A percentile compares a stretch with the other conserved stretches of the same genome.
Conservation (phyloP, 2,329 filamentous ascomycete species). For the Stenocarpella maydis region DNA sequence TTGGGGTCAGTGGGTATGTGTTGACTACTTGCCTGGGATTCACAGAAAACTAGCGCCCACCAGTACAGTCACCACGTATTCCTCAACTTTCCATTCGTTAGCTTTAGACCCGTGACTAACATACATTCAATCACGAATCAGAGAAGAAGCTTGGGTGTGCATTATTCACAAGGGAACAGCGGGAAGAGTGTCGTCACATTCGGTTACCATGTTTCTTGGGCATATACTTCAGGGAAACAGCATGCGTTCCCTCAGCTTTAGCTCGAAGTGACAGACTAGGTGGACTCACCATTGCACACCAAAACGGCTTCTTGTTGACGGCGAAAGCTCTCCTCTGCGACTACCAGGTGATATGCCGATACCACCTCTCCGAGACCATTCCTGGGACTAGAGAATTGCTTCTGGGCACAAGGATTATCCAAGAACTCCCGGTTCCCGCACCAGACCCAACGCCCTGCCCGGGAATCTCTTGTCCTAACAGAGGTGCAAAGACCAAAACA, state of each 20-base stretch:
- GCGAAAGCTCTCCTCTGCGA: background rate
- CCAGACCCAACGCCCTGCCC: background rate
- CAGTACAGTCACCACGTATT: background rate
- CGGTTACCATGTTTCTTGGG: background rate
- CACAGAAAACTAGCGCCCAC: background rate
- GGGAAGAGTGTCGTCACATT: background rate
- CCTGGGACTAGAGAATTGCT: background rate
- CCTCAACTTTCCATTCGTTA: background rate
- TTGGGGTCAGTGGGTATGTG: background rate
- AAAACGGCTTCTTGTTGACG: no score
- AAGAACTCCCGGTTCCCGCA: background rate
- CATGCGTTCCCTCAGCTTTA: background rate
- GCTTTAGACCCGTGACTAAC: background rate
- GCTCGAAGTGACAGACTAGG: background rate
- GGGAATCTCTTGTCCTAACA: background rate
- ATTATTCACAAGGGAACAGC: background rate
- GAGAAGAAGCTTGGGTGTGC: no score
- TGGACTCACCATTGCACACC: background rate
- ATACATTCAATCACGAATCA: background rate
- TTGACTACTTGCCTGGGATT: background rate
- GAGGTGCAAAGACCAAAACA: background rate
- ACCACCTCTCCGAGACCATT: background rate
- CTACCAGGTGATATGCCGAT: background rate
- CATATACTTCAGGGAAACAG: background rate
- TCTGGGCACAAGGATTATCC: background rate